Evolutionary conservation across 257 asterid species (phyloP), one percentile per base, ranked within the genome.

Genomic region (Ballota nigra): DNA sequence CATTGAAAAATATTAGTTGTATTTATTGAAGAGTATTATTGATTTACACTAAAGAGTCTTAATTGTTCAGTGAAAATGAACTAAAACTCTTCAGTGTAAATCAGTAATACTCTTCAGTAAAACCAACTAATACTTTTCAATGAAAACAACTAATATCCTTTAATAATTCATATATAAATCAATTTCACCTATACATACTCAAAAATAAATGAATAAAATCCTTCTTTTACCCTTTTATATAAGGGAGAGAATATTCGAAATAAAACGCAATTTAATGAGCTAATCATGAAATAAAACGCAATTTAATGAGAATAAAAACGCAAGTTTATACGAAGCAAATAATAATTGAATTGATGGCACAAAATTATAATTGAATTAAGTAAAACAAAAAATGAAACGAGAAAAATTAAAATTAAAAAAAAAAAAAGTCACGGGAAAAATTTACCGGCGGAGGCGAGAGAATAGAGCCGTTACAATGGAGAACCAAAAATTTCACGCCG

Each of bases 371-470:
- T 66, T 45, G 65, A 58, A 75, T 63, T 19, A 70, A 61, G 59
- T 19, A 70, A 61, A 69, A 63, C 70, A 31, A n/a, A n/a, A n/a
- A n/a, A n/a, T n/a, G n/a, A n/a, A n/a, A 64, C 11, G 57, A 63
- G 62, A 23, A 55, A 65, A 45, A n/a, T n/a, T 36, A 55, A 16
- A 59, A 68, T 45, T 12, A 62, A 60, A 69, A 8, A 47, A 10
- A 5, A 34, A 45, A 68, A 61, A 36, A 62, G 20, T 55, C 60
- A 38, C 78, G 24, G 34, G 66, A 72, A 65, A 78, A 84, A 86
- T 87, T 84, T 86, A 87, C 95, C 92, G 84, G 83, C 66, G 68
- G 40, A 7, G 43, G 43, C 12, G 43, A 36, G 43, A 8, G 10
- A 68, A 10, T 5, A 59, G 62, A 59, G 45, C 15, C 65, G 62